phyloP scores from a whole-genome alignment of 1,284 basidiomycete genomes.

The Rhizoctonia solani region DNA sequence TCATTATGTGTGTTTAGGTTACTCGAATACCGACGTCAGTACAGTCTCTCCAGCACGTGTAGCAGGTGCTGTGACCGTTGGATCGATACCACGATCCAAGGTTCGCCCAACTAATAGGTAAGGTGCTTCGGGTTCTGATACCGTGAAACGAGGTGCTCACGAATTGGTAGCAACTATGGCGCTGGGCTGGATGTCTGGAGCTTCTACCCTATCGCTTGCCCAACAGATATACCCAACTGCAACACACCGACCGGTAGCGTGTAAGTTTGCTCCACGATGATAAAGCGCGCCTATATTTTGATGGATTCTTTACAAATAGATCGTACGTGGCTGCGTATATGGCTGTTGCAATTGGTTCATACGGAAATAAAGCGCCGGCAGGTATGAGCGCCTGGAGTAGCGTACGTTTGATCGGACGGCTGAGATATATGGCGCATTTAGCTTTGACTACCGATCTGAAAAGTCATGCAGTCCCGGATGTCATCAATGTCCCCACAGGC shows the following conservation, averaged over 20 bases:
- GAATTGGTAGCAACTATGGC: constrained; percentile 1
- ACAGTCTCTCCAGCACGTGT: constrained; percentile 56
- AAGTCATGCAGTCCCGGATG: constrained; percentile 1
- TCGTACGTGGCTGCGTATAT: constrained; percentile 8
- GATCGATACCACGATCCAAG: constrained; percentile 74
- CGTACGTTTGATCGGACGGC: neutral
- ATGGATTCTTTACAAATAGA: neutral
- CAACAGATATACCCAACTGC: neutral
- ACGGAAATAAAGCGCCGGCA: constrained; percentile 8
- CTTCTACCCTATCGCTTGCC: constrained; percentile 10
- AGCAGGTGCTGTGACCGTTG: constrained; percentile 83
- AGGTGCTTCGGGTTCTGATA: neutral
- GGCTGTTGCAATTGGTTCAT: constrained; percentile 2
- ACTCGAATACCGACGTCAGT: constrained; percentile 49
- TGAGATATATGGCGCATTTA: neutral
- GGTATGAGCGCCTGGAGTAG: constrained; percentile 2
- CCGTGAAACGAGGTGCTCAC: neutral
- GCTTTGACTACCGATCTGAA: neutral
- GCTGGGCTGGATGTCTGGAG: constrained; percentile 11
- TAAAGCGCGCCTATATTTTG: neutral
- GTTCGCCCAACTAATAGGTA: constrained; percentile 81
- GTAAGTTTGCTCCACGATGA: neutral
- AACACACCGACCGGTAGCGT: constrained; percentile 2
- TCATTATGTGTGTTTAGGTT: neutral
- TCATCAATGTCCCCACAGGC: neutral